A percentile compares a stretch with the other conserved stretches of the same genome.
These are phyloP conservation scores for Plantago elongata DNA, from an alignment of 257 asterid genomes.

Conservation along the genomic window DNA sequence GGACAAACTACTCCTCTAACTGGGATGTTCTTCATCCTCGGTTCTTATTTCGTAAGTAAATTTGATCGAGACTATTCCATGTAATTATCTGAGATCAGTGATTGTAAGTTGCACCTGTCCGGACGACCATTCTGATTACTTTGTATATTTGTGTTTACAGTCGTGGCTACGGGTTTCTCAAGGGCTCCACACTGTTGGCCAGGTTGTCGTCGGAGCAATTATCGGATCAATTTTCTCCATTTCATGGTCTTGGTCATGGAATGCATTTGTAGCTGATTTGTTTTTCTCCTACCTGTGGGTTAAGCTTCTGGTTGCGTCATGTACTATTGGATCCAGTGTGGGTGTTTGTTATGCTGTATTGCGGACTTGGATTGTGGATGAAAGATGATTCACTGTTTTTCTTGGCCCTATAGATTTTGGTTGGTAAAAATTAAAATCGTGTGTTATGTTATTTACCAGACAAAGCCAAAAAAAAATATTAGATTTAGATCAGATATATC, in stretches of 20 bases:
- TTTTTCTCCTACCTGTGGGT: slow-evolving; percentile 41
- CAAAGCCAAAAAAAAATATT: no score
- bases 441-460: no score
- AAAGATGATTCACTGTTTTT: slow-evolving; percentile 19
- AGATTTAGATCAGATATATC: no score
- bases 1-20: slow-evolving; percentile 37
- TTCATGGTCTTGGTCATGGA: slow-evolving; percentile 69
- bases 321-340: slow-evolving; percentile 27
- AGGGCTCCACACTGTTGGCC: slow-evolving; percentile 57
- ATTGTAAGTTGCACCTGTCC: no score
- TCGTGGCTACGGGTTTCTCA: slow-evolving; percentile 86
- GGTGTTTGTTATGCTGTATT: slow-evolving; percentile 31
- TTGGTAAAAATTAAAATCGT: no score
- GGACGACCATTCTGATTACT: neutral
- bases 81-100: no score
- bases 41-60: slow-evolving; percentile 67
- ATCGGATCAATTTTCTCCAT: slow-evolving; percentile 45
- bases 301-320: slow-evolving; percentile 34
- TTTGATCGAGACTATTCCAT: neutral
- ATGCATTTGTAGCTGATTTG: slow-evolving; percentile 32
- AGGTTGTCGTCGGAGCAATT: slow-evolving; percentile 64
- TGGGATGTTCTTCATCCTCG: slow-evolving; percentile 35
- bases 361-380: slow-evolving; percentile 33
- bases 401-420: no score
- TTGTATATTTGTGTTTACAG: slow-evolving; percentile 31